Percentiles rank a stretch among this genome's conserved stretches.
These are phyloP conservation scores for Phaeotremella skinneri DNA, from an alignment of 768 basidiomycete genomes.

Conservation along the genomic window DNA sequence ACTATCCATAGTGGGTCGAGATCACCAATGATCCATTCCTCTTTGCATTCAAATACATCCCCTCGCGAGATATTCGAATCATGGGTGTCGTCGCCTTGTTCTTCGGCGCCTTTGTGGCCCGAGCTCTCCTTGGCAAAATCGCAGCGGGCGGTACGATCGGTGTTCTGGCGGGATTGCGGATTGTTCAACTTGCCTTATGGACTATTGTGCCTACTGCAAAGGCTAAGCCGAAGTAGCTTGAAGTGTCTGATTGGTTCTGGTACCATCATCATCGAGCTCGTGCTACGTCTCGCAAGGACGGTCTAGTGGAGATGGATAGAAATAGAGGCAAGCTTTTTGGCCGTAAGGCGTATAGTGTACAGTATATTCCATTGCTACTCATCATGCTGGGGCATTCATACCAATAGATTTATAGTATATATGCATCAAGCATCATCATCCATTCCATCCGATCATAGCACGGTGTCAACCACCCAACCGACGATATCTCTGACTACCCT, in stretches of 20 bases:
- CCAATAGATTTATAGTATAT: neutral
- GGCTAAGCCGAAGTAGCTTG: too few species aligned
- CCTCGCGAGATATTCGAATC: slow-evolving; percentile 67
- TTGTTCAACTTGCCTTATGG: slow-evolving; percentile 38
- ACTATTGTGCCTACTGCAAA: slow-evolving; percentile 12
- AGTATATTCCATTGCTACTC: too few species aligned
- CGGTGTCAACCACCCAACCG: too few species aligned
- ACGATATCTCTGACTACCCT: too few species aligned
- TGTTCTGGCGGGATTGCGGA: slow-evolving; percentile 40
- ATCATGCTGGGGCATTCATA: too few species aligned
- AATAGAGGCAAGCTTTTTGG: too few species aligned
- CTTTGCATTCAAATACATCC: slow-evolving; percentile 58
- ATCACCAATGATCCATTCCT: slow-evolving; percentile 76
- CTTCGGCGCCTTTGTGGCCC: slow-evolving; percentile 64
- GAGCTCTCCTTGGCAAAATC: slow-evolving; percentile 36
- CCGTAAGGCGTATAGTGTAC: too few species aligned
- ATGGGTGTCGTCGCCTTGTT: slow-evolving; percentile 64
- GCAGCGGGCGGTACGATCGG: slow-evolving; percentile 42
- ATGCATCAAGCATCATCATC: neutral
- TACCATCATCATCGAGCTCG: neutral
- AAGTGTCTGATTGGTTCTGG: too few species aligned
- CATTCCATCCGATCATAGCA: too few species aligned
- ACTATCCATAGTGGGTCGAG: slow-evolving; percentile 68
- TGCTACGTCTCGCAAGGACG: too few species aligned
- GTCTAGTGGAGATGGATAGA: too few species aligned